Evolutionary conservation across 2,329 filamentous ascomycete genomes (phyloP), one percentile per base, ranked within the genome.

Genomic region (Colletotrichum orchidophilum): DNA sequence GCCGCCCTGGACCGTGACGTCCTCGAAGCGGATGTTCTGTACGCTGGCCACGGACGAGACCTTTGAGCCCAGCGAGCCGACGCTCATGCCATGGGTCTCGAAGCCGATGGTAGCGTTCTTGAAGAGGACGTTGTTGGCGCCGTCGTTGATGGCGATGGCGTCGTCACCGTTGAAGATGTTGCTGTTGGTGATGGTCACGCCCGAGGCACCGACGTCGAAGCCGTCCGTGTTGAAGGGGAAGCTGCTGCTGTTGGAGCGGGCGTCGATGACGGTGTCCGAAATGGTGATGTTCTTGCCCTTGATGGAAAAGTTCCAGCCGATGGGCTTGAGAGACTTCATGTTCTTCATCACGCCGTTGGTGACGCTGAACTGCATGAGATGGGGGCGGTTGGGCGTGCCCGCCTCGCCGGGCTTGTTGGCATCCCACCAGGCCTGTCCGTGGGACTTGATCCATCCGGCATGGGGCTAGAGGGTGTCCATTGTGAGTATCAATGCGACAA

Each of bases 341-440:
- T 83, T 74, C 26, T 79, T 76, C 49, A 85, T 77, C 18, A 77
- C 76, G 5, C 80, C 80, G 64, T 82, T 75, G 2, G 75, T 79
- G 12, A 80, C 79, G 52, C 79, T 79, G 75, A 83, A 81, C 31
- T 75, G 77, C 75, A 84, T 78, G 11, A 85, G 75, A 71, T 84
- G 82, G 11, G 83, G 83, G 6, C 83, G 78, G 39, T 78, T 79
- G 15, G 76, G 74, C 13, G 81, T 77, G 11, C 83, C 83, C 26
- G 81, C 81, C 49, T 77, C 78, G 39, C 81, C 81, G 7, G 75
- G 72, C 2, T 79, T 78, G 71, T 84, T 85, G 7, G 79, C 77
- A 63, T 84, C 82, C 83, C 83, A 85, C 83, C 83, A 85, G 1
- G 77, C 77, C 73, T 85, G 83, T 27, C 83, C 83, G 61, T 84